Evolutionary conservation across 495 filamentous ascomycete species (phyloP), one percentile per base, ranked within the genome.

Genomic region (Thozetella sp.): DNA sequence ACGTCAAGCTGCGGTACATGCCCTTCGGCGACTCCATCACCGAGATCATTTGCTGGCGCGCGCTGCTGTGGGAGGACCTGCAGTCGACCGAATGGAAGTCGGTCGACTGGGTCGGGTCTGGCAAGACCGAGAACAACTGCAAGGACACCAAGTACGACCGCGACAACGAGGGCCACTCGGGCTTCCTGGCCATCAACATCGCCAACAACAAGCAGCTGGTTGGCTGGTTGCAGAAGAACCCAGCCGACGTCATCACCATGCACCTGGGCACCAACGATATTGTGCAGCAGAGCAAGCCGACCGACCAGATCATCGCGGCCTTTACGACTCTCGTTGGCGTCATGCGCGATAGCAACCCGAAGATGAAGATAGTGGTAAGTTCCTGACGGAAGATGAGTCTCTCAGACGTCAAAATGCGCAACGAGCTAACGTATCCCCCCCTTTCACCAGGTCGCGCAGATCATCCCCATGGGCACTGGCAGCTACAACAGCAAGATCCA

Each of bases 221-320:
- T 34, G 79, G 73, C 22, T 83, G 80, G 80, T 70, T 83, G 58
- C 57, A 74, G 60, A 58, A 45, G 55, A 81, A 79, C 62, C 77
- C 76, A 0, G 76, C 78, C 11, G 78, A 82, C 51, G 72, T 83
- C 24, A 76, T 83, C 57, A 81, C 75, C 17, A 79, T 81, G 77
- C 79, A 82, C 54, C 70, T 83, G 15, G 80, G 80, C 34, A 83
- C 80, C 19, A 81, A 81, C 60, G 80, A 83, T 64, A 80, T 82
- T 34, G 74, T 77, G 24, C 73, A 75, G 59, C 70, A 77, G 64
- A 78, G 68, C 66, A 75, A 77, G 68, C 65, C 64, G 6, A 61
- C 66, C 3, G 56, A 58, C 24, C 73, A 80, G 22, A 80, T 82
- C 62, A 72, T 81, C 30, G 65, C 69, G 9, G 80, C 80, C 3